phyloP scores from a whole-genome alignment of 2,329 filamentous ascomycete genomes.

The Colletotrichum shisoi region DNA sequence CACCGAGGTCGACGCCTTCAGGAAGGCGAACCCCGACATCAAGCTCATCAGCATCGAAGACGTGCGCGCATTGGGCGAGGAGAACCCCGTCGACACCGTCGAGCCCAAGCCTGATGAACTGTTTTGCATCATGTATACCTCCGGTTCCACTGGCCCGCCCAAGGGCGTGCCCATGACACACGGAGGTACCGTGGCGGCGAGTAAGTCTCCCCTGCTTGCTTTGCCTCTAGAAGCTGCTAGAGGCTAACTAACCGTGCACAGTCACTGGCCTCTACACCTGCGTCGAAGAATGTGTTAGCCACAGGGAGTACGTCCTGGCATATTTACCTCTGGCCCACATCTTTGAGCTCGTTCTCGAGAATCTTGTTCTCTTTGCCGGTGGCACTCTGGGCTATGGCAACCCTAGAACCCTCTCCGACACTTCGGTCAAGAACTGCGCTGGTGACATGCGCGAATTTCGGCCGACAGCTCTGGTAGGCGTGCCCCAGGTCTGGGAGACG shows the following conservation, averaged over 20 bases:
- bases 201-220: slow-evolving; percentile 53
- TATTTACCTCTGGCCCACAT: slow-evolving; percentile 97
- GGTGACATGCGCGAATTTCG: slow-evolving; percentile 93
- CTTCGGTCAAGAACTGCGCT: slow-evolving; percentile 84
- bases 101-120: slow-evolving; percentile 78
- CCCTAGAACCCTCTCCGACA: slow-evolving; percentile 85
- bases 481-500: slow-evolving; percentile 96
- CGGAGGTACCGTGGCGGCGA: slow-evolving; percentile 77
- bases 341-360: slow-evolving; percentile 95
- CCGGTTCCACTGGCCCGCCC: slow-evolving; percentile 85
- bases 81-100: slow-evolving; percentile 73
- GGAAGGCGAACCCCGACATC: slow-evolving; percentile 62
- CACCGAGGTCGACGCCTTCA: slow-evolving; percentile 64
- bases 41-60: slow-evolving; percentile 64
- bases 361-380: slow-evolving; percentile 86
- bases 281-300: slow-evolving; percentile 79
- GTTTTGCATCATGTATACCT: slow-evolving; percentile 87
- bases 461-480: slow-evolving; percentile 90
- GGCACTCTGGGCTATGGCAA: slow-evolving; percentile 93
- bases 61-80: slow-evolving; percentile 65
- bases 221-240: not conserved
- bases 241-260: slow-evolving; percentile 38
- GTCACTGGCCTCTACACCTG: slow-evolving; percentile 82
- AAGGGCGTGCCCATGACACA: slow-evolving; percentile 90
- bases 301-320: slow-evolving; percentile 80